phyloP scores from a whole-genome alignment of 441 rosid species.

The Adansonia gregorii region DNA sequence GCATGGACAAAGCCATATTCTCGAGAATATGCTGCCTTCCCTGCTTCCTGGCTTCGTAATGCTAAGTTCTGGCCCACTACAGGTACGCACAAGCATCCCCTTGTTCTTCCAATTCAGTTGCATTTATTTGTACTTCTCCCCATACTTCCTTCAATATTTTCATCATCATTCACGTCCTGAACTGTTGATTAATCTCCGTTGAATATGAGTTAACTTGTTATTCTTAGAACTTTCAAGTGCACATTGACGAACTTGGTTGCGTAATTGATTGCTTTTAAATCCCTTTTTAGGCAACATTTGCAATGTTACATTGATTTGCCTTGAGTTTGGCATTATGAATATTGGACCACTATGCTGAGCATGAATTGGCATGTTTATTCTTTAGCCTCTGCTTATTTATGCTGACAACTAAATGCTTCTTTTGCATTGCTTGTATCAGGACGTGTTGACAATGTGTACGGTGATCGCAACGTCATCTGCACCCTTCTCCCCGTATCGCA shows the following conservation, averaged over 20 bases:
- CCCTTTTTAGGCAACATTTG: neutral
- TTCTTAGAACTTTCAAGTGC: too few species aligned
- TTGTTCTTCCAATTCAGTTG: neutral
- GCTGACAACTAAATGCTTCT: neutral
- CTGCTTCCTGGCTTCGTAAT: conserved; percentile 87
- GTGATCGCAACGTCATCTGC: conserved; percentile 89
- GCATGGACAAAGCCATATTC: conserved; percentile 87
- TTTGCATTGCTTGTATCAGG: conserved; percentile 45
- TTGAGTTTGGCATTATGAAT: neutral
- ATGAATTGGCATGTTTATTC: conserved; percentile 8
- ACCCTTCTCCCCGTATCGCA: conserved; percentile 73
- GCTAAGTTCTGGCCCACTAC: conserved; percentile 94
- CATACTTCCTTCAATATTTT: neutral
- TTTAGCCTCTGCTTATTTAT: neutral
- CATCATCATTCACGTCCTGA: neutral
- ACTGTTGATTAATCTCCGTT: neutral
- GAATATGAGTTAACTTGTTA: too few species aligned
- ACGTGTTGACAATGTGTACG: conserved; percentile 92
- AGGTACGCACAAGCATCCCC: conserved; percentile 36
- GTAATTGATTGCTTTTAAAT: neutral
- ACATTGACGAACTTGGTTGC: neutral
- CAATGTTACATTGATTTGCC: neutral
- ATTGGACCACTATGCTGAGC: neutral
- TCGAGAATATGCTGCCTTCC: conserved; percentile 88
- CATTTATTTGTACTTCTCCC: neutral